Evolutionary conservation across 176 grass and related monocot species (phyloP).

Genomic region (Oryza meridionalis): DNA sequence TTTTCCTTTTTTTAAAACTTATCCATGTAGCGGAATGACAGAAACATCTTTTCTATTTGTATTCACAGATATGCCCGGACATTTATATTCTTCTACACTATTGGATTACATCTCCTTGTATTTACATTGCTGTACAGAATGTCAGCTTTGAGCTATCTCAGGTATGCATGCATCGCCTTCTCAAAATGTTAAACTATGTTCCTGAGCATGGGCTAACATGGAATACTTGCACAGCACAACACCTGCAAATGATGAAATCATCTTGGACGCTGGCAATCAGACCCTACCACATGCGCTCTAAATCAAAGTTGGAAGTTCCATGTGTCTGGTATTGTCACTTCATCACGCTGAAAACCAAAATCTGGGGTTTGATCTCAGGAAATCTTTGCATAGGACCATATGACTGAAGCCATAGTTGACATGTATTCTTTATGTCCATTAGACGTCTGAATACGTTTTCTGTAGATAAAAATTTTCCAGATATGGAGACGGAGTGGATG

Average conservation of each 20-base stretch:
- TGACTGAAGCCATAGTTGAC: constrained; percentile 30
- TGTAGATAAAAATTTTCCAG: constrained; percentile 49
- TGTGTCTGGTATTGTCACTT: constrained; percentile 26
- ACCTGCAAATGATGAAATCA: constrained; percentile 61
- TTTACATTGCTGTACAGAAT: constrained; percentile 98
- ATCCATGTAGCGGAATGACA: neutral
- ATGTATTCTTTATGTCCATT: constrained; percentile 28
- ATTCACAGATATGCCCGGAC: constrained; percentile 84
- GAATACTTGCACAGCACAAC: constrained; percentile 57
- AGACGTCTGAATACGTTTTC: constrained; percentile 34
- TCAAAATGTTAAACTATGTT: constrained; percentile 26
- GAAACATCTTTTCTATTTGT: constrained; percentile 15
- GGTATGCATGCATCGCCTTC: constrained; percentile 48
- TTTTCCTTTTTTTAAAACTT: neutral
- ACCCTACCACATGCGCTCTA: constrained; percentile 57
- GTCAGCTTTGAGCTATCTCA: constrained; percentile 92
- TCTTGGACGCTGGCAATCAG: constrained; percentile 84
- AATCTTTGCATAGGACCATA: constrained; percentile 41
- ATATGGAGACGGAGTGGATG: constrained; percentile 22
- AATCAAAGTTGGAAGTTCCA: constrained; percentile 12
- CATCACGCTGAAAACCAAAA: constrained; percentile 31
- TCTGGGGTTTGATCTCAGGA: constrained; percentile 36
- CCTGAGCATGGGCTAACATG: constrained; percentile 27
- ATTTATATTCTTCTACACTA: constrained; percentile 98
- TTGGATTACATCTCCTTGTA: constrained; percentile 98